Evolutionary conservation across 2,329 filamentous ascomycete species (phyloP).

Genomic region (Coniochaeta sp.): DNA sequence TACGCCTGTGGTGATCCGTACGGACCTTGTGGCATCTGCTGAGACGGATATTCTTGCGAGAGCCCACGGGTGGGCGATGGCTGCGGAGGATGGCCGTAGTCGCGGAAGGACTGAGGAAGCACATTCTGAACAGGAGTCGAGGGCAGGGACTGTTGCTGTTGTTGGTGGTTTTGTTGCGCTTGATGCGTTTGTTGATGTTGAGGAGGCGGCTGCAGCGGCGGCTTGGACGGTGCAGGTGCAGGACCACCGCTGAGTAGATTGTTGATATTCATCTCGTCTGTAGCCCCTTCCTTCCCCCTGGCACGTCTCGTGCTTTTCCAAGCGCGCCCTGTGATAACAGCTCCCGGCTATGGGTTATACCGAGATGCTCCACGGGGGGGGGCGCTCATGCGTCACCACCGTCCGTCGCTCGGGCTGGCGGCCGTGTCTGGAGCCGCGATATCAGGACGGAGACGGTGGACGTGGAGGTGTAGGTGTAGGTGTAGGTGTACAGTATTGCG

Average conservation of each 20-base stretch:
- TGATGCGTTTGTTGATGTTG: constrained; percentile 19
- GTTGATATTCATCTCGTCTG: constrained; percentile 39
- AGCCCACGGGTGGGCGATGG: constrained; percentile 39
- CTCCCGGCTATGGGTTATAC: background rate
- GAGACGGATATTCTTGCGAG: constrained; percentile 35
- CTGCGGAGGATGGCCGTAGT: constrained; percentile 38
- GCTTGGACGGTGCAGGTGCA: constrained; percentile 12
- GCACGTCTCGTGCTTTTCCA: background rate
- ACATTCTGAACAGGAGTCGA: constrained; percentile 32
- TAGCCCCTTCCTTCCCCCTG: constrained; percentile 5
- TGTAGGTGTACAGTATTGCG: background rate
- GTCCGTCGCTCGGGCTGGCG: background rate
- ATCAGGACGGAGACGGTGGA: background rate
- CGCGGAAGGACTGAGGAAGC: constrained; percentile 40
- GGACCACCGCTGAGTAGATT: constrained; percentile 39
- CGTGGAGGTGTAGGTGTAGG: too few relatives aligned
- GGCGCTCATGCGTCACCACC: background rate
- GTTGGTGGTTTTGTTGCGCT: constrained; percentile 18
- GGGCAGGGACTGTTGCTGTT: constrained; percentile 22
- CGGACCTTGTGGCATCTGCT: constrained; percentile 15
- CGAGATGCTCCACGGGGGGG: background rate
- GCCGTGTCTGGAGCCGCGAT: background rate
- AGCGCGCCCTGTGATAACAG: background rate
- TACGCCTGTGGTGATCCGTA: constrained; percentile 31
- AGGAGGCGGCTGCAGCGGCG: constrained; percentile 16